Conservation (phyloP, 371 early-diverging fungal species). For the Chytridiales sp. region DNA sequence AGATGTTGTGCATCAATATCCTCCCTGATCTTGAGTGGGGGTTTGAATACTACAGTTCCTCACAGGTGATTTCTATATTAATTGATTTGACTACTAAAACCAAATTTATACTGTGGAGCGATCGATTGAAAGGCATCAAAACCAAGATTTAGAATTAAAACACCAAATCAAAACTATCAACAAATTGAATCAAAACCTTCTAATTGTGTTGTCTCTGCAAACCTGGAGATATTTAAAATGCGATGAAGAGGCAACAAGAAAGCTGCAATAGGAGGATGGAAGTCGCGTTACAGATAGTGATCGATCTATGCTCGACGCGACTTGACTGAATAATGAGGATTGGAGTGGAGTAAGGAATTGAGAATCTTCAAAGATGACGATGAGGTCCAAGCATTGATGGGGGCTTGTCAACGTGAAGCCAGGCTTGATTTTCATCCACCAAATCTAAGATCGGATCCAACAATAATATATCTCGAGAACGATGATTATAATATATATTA, state of each 20-base stretch:
- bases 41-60: too few relatives aligned
- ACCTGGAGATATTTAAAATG: not conserved
- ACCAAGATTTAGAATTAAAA: slow-evolving; percentile 15
- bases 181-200: slow-evolving; percentile 14
- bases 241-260: slow-evolving; percentile 8
- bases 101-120: too few relatives aligned
- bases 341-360: slow-evolving; percentile 34
- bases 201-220: slow-evolving; percentile 4
- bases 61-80: too few relatives aligned
- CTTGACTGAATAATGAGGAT: slow-evolving; percentile 32
- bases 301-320: slow-evolving; percentile 36
- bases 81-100: too few relatives aligned
- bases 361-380: slow-evolving; percentile 9
- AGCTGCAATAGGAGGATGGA: slow-evolving; percentile 14
- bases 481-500: too few relatives aligned
- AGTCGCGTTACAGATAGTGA: slow-evolving; percentile 36
- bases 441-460: too few relatives aligned
- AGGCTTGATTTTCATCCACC: too few relatives aligned
- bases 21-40: too few relatives aligned
- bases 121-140: not conserved
- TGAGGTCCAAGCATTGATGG: slow-evolving; percentile 14
- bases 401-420: slow-evolving; percentile 16
- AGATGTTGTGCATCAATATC: too few relatives aligned
- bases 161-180: slow-evolving; percentile 11
- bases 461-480: too few relatives aligned